Conservation (phyloP, 257 asterid species). For the Cinchona pubescens region DNA sequence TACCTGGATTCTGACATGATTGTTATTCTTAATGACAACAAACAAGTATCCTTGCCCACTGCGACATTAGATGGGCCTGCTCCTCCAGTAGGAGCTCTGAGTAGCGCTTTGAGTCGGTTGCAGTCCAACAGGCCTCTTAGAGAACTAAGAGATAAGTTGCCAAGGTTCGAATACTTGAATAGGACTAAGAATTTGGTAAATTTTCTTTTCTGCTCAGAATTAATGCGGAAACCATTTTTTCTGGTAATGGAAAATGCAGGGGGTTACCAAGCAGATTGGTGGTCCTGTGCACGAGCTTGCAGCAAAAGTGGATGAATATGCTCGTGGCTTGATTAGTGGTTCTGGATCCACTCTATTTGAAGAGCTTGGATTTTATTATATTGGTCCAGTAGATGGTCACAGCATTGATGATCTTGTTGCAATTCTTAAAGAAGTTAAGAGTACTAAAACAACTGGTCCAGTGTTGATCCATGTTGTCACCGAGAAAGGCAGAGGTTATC, state of each 20-base stretch:
- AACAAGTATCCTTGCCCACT: constrained; percentile 93
- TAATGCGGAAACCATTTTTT: constrained; percentile 1
- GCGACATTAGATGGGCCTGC: constrained; percentile 83
- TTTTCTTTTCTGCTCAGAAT: not conserved
- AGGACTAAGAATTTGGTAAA: not conserved
- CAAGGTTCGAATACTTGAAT: constrained; percentile 43
- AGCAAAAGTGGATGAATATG: constrained; percentile 93
- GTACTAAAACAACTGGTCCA: constrained; percentile 81
- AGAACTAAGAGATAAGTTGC: constrained; percentile 95
- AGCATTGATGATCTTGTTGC: constrained; percentile 73
- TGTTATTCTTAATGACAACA: constrained; percentile 89
- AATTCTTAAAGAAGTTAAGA: constrained; percentile 84
- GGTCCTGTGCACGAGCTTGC: constrained; percentile 96
- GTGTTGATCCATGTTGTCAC: constrained; percentile 90
- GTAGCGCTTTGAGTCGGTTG: constrained; percentile 81
- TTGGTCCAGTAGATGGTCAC: constrained; percentile 97
- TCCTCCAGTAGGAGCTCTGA: constrained; percentile 89
- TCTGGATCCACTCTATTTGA: constrained; percentile 87
- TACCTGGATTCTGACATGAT: constrained; percentile 95
- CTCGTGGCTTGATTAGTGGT: constrained; percentile 95
- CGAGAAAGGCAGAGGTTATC: constrained; percentile 97
- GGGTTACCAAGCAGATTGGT: constrained; percentile 91
- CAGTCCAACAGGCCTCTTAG: constrained; percentile 89
- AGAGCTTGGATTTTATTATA: constrained; percentile 92
- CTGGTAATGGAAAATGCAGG: constrained; percentile 50